phyloP scores from a whole-genome alignment of 1,284 basidiomycete genomes.

The Heliocybe sulcata region DNA sequence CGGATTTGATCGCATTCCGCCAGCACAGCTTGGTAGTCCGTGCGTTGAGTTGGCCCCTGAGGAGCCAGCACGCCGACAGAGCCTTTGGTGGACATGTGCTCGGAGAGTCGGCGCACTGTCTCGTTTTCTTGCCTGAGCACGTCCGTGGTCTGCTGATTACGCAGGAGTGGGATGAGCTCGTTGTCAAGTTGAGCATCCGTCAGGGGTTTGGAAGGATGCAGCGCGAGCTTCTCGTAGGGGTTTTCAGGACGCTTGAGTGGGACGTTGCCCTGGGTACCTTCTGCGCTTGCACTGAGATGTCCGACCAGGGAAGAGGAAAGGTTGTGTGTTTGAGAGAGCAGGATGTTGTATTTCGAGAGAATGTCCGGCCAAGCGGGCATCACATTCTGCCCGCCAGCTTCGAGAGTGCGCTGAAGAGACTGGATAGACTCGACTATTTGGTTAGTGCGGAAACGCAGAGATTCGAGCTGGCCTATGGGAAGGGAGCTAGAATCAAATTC shows the following conservation, averaged over 20 bases:
- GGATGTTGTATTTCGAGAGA: constrained; percentile 73
- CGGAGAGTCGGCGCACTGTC: constrained; percentile 58
- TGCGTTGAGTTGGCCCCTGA: constrained; percentile 8
- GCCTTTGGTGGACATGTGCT: constrained; percentile 56
- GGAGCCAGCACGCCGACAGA: constrained; percentile 34
- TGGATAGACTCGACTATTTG: constrained; percentile 73
- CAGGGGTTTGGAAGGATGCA: constrained; percentile 54
- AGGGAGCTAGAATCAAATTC: constrained; percentile 13
- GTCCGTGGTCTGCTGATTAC: constrained; percentile 70
- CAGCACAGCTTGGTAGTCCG: constrained; percentile 54
- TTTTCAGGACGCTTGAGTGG: constrained; percentile 21
- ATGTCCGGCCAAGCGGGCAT: constrained; percentile 80
- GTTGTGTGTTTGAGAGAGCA: constrained; percentile 72
- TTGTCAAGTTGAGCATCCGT: constrained; percentile 61
- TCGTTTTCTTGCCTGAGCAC: constrained; percentile 62
- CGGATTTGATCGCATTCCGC: constrained; percentile 59
- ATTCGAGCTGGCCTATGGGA: constrained; percentile 54
- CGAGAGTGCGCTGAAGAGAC: constrained; percentile 53
- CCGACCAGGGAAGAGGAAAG: constrained; percentile 53
- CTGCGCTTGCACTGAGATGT: constrained; percentile 21
- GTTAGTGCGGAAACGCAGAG: constrained; percentile 62
- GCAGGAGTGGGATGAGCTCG: constrained; percentile 61
- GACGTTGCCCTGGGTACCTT: constrained; percentile 3
- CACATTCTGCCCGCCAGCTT: constrained; percentile 39
- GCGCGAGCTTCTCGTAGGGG: constrained; percentile 51